Base-by-base conservation (phyloP, 495 filamentous ascomycete species). In the Xylaria scruposa region DNA sequence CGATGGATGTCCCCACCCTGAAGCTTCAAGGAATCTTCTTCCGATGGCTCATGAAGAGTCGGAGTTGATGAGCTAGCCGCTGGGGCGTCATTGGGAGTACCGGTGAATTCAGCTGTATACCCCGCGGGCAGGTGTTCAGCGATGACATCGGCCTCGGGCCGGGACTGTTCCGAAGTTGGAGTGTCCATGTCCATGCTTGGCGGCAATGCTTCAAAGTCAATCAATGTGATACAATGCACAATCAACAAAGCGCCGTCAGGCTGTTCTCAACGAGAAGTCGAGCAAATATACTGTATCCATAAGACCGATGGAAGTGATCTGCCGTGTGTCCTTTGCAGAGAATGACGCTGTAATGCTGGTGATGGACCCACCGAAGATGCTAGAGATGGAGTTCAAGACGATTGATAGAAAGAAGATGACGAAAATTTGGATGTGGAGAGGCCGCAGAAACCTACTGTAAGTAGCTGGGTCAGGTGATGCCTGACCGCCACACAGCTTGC, bases 1-100 rank as follows among this genome's bases (percentile, higher is more conserved):
- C 90, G 86, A 77, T 91, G 90, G 26, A 92, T 88, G 75, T 92
- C 90, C 44, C 90, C 90, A 21, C 90, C 90, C 74, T 90, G 90
- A 1, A 92, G 83, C 63, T 78, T 87, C 63, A 92, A 91, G 17
- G 88, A 90, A 70, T 90, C 86, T 51, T 71, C 70, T 40, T 83
- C 75, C 36, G 42, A 75, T 12, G 77, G 77, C 6, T 79, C 81
- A 1, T 65, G 78, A 6, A 75, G 76, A 7, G 74, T 79, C 9
- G 77, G 83, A 26, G 81, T 75, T 7, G 74, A 83, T 7, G 79
- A 70, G 3, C 80, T 80, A 33, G 73, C 78, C 17, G 66, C 62
- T 24, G 79, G 78, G 73, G 78, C 77, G 24, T 38, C 67, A 60
- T 1, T 21, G 46, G 58, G 46, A 33, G 56, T 72, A 54, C 76